Percentiles rank a stretch among this genome's conserved stretches.
phyloP scores from a whole-genome alignment of 2,329 filamentous ascomycete genomes.

The Colletotrichum abscissum region DNA sequence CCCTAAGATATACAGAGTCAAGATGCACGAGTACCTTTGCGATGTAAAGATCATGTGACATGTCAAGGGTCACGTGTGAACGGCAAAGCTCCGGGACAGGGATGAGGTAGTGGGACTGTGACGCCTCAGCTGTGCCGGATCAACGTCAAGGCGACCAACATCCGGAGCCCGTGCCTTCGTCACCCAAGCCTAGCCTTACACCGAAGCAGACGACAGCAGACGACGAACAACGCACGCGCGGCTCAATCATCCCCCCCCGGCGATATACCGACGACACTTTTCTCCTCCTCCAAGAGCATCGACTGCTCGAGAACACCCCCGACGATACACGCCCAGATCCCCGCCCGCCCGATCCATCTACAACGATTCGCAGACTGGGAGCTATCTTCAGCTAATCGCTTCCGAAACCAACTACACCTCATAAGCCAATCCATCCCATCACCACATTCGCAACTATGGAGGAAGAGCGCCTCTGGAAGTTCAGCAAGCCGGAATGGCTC shows the following conservation, averaged over 20 bases:
- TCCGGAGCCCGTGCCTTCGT: neutral
- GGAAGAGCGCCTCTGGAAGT: slow-evolving; percentile 76
- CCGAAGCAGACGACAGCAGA: slow-evolving; percentile 1
- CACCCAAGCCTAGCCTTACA: slow-evolving; percentile 10
- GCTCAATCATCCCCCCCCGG: neutral
- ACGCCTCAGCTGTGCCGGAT: slow-evolving; percentile 35
- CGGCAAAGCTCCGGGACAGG: slow-evolving; percentile 7
- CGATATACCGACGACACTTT: neutral
- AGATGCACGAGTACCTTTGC: neutral
- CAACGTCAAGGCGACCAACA: slow-evolving; percentile 33
- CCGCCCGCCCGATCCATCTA: slow-evolving; percentile 8
- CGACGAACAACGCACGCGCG: slow-evolving; percentile 2
- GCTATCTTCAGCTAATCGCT: neutral
- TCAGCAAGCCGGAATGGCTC: slow-evolving; percentile 73
- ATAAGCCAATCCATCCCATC: neutral
- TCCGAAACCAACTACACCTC: neutral
- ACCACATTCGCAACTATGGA: slow-evolving; percentile 57
- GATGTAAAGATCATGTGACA: neutral
- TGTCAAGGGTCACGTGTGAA: neutral
- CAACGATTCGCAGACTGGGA: slow-evolving; percentile 20
- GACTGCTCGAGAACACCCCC: neutral
- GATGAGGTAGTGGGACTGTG: slow-evolving; percentile 28
- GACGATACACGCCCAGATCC: neutral
- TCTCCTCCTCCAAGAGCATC: neutral
- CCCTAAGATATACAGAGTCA: neutral